Evolutionary conservation across 495 filamentous ascomycete genomes (phyloP).

Genomic region (Neurospora cerealis): DNA sequence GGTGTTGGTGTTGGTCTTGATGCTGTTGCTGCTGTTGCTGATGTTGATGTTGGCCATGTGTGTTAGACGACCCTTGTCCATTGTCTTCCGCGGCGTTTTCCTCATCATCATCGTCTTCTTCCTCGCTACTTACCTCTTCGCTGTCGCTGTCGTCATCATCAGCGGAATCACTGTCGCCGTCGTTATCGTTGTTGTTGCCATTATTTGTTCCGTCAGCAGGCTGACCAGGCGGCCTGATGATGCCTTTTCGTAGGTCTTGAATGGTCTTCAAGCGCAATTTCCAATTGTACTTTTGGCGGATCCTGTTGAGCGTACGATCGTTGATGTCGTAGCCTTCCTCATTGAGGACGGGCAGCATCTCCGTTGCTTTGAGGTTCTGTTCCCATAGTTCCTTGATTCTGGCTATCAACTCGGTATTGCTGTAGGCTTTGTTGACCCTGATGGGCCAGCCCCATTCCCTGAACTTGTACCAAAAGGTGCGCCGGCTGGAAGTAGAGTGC

Average conservation of each 20-base stretch:
- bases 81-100: background rate
- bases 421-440: constrained; percentile 59
- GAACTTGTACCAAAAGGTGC: constrained; percentile 63
- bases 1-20: background rate
- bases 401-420: constrained; percentile 52
- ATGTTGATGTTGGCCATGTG: background rate
- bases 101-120: constrained; percentile 8
- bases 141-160: background rate
- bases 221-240: constrained; percentile 38
- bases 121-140: constrained; percentile 15
- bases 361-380: constrained; percentile 53
- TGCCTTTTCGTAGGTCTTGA: constrained; percentile 49
- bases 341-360: constrained; percentile 62
- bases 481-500: constrained; percentile 42
- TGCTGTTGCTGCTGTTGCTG: background rate
- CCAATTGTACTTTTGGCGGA: background rate
- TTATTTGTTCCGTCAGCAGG: constrained; percentile 19
- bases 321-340: constrained; percentile 64
- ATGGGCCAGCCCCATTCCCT: constrained; percentile 69
- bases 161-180: background rate
- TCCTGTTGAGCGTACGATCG: constrained; percentile 45
- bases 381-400: constrained; percentile 71
- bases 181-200: constrained; percentile 2
- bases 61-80: background rate
- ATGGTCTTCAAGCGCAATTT: constrained; percentile 49